Evolutionary conservation across 164 flowering plant genomes (phyloP).

Genomic region (Berberis thunbergii): DNA sequence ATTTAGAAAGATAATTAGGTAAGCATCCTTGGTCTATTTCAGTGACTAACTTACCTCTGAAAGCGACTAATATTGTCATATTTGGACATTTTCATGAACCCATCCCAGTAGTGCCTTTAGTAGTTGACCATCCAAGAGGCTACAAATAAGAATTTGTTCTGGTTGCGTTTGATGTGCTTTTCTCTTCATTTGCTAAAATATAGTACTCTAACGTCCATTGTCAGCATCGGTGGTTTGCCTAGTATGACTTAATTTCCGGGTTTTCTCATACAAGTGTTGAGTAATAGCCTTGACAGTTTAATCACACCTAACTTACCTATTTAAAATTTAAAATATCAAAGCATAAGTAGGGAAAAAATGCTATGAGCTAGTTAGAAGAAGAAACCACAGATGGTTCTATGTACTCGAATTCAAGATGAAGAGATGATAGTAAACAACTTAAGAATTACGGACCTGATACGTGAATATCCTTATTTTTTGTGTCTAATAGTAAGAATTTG

Average conservation of each 20-base stretch:
- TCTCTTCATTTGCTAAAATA: background rate
- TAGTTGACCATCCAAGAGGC: constrained; percentile 16
- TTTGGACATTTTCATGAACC: constrained; percentile 6
- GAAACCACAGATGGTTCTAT: no score
- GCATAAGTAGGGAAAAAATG: no score
- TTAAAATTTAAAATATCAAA: background rate
- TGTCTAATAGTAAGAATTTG: no score
- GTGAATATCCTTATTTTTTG: no score
- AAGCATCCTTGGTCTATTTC: background rate
- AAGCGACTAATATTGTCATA: constrained; percentile 5
- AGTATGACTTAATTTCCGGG: background rate
- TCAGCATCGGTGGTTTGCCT: constrained; percentile 11
- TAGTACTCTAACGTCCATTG: constrained; percentile 1
- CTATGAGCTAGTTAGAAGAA: no score
- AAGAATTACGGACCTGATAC: no score
- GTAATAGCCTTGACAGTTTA: constrained; percentile 15
- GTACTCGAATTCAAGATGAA: no score
- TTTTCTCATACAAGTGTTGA: constrained; percentile 1
- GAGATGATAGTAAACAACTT: no score
- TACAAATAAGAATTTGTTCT: background rate
- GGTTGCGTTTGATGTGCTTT: constrained; percentile 3
- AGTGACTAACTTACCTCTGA: constrained; percentile 2
- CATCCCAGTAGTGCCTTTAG: background rate
- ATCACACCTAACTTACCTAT: constrained; percentile 22
- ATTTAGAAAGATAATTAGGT: constrained; percentile 4